These are phyloP conservation scores for Haplosporangium sp. DNA, from an alignment of 371 early-diverging fungal species.

Conservation along the genomic window DNA sequence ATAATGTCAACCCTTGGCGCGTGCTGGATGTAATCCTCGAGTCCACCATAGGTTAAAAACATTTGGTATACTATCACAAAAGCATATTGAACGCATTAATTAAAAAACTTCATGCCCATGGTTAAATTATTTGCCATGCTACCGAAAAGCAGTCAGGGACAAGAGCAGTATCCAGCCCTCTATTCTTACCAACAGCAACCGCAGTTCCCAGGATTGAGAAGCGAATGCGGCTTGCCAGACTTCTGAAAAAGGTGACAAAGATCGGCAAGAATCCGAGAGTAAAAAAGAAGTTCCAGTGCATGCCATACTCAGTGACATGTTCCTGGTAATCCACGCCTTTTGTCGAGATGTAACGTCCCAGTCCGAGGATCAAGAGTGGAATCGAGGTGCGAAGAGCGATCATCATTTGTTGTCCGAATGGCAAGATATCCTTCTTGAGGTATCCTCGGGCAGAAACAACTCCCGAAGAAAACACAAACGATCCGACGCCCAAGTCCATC, in stretches of 20 bases:
- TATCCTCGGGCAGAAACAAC: slow-evolving; percentile 76
- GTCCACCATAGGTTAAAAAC: slow-evolving; percentile 61
- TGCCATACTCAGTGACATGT: slow-evolving; percentile 95
- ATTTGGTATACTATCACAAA: slow-evolving; percentile 67
- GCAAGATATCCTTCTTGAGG: slow-evolving; percentile 44
- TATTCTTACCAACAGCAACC: slow-evolving; percentile 66
- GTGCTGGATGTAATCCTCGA: slow-evolving; percentile 80
- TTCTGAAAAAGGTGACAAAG: slow-evolving; percentile 69
- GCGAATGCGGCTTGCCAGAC: slow-evolving; percentile 50
- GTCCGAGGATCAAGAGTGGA: slow-evolving; percentile 82
- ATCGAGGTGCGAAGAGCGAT: slow-evolving; percentile 51
- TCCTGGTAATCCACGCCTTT: slow-evolving; percentile 93
- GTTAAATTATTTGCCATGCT: no score
- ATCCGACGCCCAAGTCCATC: slow-evolving; percentile 93
- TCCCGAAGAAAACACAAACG: slow-evolving; percentile 86
- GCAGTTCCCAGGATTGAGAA: slow-evolving; percentile 62
- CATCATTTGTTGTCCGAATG: slow-evolving; percentile 30
- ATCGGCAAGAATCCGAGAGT: slow-evolving; percentile 91
- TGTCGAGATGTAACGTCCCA: slow-evolving; percentile 74
- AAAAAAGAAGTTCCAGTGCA: slow-evolving; percentile 99
- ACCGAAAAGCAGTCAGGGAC: slow-evolving; percentile 1
- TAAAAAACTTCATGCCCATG: no score
- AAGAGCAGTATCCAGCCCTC: slow-evolving; percentile 5
- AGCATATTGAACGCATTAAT: background rate
- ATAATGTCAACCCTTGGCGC: slow-evolving; percentile 82